Evolutionary conservation across 441 rosid genomes (phyloP), one percentile per base, ranked within the genome.

Genomic region (Pelargonium myrrhifolium): DNA sequence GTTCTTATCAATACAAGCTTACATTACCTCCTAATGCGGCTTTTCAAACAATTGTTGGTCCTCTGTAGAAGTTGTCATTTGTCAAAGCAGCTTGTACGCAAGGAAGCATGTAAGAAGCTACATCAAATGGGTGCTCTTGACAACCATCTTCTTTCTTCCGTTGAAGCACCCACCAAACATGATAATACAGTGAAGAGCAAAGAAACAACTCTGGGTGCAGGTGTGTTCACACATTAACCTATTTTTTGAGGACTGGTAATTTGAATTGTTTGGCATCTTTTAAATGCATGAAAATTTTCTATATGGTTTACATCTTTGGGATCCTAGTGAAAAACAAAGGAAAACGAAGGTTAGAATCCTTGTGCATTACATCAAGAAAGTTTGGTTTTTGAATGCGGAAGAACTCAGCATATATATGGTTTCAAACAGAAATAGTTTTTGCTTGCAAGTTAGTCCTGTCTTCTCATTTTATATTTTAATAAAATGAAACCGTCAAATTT

Each of bases 91-190:
- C 84, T 76, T 28, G 91, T 74, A 45, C 84, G 96, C 85, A 72
- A 85, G 74, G 87, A 86, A 76, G 89, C 91, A 59, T 85, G 86
- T 74, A 86, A 83, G 84, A 86, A 79, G 79, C 86, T 89, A 62
- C 89, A 84, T 64, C 84, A 80, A 72, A 62, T 74, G 76, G 89
- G 87, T 64, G 84, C 79, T 64, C 77, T 86, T 70, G 80, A 86
- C 21, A 79, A 87, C 71, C 81, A 80, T 79, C 85, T 91, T 68
- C 67, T 78, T 63, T 87, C 84, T 6, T 67, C 69, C 61, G 55
- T 65, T 11, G 79, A 85, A 64, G 79, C 70, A 39, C 70, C 82
- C 69, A 66, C 73, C 28, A 81, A 72, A 45, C 77, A 70, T 53
- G 66, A 68, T 69, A 62, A 47, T 64, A 60, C 49, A 71, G 39